phyloP scores from a whole-genome alignment of 495 filamentous ascomycete genomes.

The Neurospora cerealis region DNA sequence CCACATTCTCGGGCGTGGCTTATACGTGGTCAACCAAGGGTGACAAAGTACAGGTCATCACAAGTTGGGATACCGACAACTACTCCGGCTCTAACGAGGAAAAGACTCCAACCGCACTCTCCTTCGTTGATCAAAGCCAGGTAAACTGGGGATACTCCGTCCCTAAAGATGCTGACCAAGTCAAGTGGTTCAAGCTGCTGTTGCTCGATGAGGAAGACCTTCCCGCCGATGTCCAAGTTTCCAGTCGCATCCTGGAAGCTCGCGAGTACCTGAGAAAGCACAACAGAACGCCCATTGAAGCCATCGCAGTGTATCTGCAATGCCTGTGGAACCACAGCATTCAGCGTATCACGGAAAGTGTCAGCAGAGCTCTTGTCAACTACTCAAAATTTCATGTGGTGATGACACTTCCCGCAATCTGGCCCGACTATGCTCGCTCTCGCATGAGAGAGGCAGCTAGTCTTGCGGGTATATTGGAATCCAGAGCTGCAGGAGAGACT shows the following conservation, averaged over 20 bases:
- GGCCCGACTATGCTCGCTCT: constrained; percentile 11
- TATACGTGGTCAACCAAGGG: background rate
- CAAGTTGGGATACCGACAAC: constrained; percentile 1
- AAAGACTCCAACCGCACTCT: constrained; percentile 12
- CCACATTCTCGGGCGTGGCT: background rate
- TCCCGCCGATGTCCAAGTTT: background rate
- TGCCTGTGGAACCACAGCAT: constrained; percentile 15
- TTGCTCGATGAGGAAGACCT: constrained; percentile 19
- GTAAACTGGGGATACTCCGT: constrained; percentile 20
- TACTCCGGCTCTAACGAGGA: constrained; percentile 4
- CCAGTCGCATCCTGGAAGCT: constrained; percentile 3
- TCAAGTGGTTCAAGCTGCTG: constrained; percentile 26
- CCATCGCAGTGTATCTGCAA: constrained; percentile 15
- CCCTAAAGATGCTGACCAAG: constrained; percentile 1
- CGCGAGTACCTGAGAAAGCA: constrained; percentile 1
- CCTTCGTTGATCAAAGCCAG: background rate
- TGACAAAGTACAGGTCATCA: constrained; percentile 2
- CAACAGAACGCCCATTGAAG: constrained; percentile 8
- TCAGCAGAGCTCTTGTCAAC: constrained; percentile 1
- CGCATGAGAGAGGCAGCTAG: constrained; percentile 12
- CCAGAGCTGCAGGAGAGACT: constrained; percentile 2
- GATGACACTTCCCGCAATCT: constrained; percentile 21
- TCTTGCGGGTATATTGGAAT: constrained; percentile 12
- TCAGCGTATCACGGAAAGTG: constrained; percentile 1
- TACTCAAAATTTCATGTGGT: constrained; percentile 14